Percentiles rank a stretch among this genome's conserved stretches.
These are phyloP conservation scores for Rachicladosporium sp. DNA, from an alignment of 2,329 filamentous ascomycete genomes.

Conservation along the genomic window DNA sequence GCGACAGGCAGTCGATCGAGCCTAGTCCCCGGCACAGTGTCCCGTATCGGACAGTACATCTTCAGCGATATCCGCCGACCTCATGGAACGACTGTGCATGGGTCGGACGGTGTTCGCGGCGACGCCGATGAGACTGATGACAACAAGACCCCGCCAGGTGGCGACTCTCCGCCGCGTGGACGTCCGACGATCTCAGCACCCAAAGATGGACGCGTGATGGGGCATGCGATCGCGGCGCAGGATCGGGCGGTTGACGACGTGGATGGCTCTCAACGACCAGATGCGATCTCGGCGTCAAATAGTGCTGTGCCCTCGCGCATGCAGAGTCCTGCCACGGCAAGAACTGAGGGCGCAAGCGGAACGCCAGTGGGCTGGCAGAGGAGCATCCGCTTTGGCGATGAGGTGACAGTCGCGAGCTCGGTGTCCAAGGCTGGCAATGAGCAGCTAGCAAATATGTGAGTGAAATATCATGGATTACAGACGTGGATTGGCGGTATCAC, in stretches of 20 bases:
- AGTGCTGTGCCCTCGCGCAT: too few relatives aligned
- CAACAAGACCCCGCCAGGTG: background rate
- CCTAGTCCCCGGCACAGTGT: slow-evolving; percentile 2
- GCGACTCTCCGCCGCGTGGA: slow-evolving; percentile 3
- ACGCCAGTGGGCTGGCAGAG: slow-evolving; percentile 1
- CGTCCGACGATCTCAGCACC: slow-evolving; percentile 5
- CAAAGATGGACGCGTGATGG: slow-evolving; percentile 9
- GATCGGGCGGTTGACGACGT: too few relatives aligned
- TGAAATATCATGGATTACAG: too few relatives aligned
- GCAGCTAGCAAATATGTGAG: too few relatives aligned
- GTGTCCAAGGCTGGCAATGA: too few relatives aligned
- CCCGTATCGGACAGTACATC: slow-evolving; percentile 3
- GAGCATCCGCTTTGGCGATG: background rate
- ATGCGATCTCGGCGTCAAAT: too few relatives aligned
- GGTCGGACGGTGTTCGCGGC: background rate
- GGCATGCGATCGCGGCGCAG: slow-evolving; percentile 8
- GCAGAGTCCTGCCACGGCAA: slow-evolving; percentile 1
- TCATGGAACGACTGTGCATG: background rate
- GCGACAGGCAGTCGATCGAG: too few relatives aligned
- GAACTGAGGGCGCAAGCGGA: slow-evolving; percentile 4
- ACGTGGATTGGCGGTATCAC: too few relatives aligned
- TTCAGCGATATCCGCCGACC: slow-evolving; percentile 6
- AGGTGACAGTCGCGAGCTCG: background rate
- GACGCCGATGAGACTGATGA: slow-evolving; percentile 1
- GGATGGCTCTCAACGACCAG: too few relatives aligned